These are phyloP conservation scores for Neonectria magnoliae DNA, from an alignment of 2,329 filamentous ascomycete species.

Conservation along the genomic window DNA sequence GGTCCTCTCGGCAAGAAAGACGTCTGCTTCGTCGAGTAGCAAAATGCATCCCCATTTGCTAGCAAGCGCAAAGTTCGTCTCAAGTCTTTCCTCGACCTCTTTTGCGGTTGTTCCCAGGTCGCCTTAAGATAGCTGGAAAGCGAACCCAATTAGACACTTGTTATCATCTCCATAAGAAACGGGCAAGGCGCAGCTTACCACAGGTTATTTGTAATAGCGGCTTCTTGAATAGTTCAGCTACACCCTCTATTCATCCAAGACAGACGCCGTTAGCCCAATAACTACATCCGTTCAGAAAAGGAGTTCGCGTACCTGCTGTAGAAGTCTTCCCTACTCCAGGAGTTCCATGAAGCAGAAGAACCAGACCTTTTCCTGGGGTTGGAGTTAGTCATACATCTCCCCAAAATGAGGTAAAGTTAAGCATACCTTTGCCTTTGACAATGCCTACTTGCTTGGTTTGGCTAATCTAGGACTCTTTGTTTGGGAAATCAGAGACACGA, in stretches of 20 bases:
- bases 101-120: slow-evolving; percentile 4
- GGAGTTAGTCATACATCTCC: background rate
- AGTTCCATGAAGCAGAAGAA: slow-evolving; percentile 1
- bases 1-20: slow-evolving; percentile 13
- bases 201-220: slow-evolving; percentile 21
- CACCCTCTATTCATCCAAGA: slow-evolving; percentile 9
- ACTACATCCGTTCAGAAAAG: no score
- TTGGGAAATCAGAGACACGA: slow-evolving; percentile 42
- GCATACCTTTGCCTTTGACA: slow-evolving; percentile 47
- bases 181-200: background rate
- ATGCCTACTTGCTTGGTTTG: slow-evolving; percentile 41
- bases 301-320: background rate
- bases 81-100: background rate
- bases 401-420: background rate
- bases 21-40: background rate
- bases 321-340: slow-evolving; percentile 10
- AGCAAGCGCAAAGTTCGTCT: slow-evolving; percentile 17
- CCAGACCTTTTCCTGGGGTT: background rate
- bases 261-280: no score
- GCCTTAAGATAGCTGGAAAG: background rate
- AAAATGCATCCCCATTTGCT: slow-evolving; percentile 24
- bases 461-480: slow-evolving; percentile 30
- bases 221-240: slow-evolving; percentile 21
- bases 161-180: no score
- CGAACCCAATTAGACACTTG: background rate